Evolutionary conservation across 2,329 filamentous ascomycete species (phyloP).

Genomic region (Ceratocystis destructans): DNA sequence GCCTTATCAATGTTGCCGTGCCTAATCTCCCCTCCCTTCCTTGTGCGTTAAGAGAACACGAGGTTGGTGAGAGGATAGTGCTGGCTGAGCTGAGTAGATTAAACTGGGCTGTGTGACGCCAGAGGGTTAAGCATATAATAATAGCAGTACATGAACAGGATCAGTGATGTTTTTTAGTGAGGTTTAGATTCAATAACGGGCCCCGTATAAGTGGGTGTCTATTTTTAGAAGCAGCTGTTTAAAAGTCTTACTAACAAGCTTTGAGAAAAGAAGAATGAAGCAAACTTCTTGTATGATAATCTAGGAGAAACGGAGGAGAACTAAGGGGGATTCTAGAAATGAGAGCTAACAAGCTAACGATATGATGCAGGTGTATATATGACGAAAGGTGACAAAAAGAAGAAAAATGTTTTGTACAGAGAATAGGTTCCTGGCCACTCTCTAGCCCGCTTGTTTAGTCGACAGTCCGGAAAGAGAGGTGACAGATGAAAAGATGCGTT

Average conservation of each 20-base stretch:
- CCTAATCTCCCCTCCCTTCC: neutral
- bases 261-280: neutral
- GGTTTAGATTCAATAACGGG: neutral
- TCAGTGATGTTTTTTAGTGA: too few relatives aligned
- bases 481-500: neutral
- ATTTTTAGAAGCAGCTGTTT: conserved; percentile 3
- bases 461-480: neutral
- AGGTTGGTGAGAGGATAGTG: neutral
- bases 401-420: conserved; percentile 21
- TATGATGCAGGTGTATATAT: conserved; percentile 15
- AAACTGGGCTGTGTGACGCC: too few relatives aligned
- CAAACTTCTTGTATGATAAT: neutral
- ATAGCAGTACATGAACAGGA: too few relatives aligned
- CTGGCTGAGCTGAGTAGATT: too few relatives aligned
- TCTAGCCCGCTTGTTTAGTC: neutral
- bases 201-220: neutral
- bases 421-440: conserved; percentile 18
- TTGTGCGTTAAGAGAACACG: neutral
- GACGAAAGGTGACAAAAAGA: conserved; percentile 26
- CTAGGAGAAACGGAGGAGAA: conserved; percentile 20
- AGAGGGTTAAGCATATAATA: too few relatives aligned
- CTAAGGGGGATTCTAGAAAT: conserved; percentile 18
- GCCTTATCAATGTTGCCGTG: neutral
- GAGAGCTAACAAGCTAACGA: conserved; percentile 21
- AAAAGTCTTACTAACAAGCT: neutral